Evolutionary conservation across 257 asterid species (phyloP).

Genomic region (Anisodus tanguticus): DNA sequence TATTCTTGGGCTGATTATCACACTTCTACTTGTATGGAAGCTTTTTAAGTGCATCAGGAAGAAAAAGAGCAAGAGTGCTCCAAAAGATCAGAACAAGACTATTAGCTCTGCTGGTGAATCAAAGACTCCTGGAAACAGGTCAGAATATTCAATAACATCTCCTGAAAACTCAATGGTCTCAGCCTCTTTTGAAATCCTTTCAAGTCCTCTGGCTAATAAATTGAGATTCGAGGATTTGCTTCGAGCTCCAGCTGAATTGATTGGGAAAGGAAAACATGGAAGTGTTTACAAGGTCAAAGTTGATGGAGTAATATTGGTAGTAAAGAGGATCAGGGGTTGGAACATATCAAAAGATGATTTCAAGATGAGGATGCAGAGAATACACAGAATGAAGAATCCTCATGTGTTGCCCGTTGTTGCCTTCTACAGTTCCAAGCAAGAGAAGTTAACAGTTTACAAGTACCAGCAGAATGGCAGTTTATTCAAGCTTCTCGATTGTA

Average conservation of each 20-base stretch:
- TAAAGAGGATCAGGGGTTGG: conserved; percentile 76
- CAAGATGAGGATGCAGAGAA: conserved; percentile 57
- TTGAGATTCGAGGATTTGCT: conserved; percentile 75
- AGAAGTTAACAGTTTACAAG: conserved; percentile 71
- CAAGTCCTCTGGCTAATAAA: conserved; percentile 42
- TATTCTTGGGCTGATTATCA: conserved; percentile 48
- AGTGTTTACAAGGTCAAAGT: conserved; percentile 65
- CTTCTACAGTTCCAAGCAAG: conserved; percentile 71
- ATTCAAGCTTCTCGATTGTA: conserved; percentile 69
- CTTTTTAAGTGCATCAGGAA: conserved; percentile 31
- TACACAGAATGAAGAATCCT: conserved; percentile 55
- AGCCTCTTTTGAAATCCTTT: conserved; percentile 54
- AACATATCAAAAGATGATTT: conserved; percentile 57
- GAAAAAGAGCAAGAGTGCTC: conserved; percentile 19
- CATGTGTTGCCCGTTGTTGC: conserved; percentile 66
- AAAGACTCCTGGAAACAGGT: conserved; percentile 51
- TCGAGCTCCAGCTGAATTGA: conserved; percentile 71
- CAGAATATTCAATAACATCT: conserved; percentile 74
- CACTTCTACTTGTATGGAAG: conserved; percentile 40
- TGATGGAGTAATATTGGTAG: conserved; percentile 49
- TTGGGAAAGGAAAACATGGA: conserved; percentile 65
- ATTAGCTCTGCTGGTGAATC: conserved; percentile 54
- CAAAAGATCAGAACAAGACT: conserved; percentile 37
- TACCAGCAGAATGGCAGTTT: conserved; percentile 71
- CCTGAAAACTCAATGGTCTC: conserved; percentile 57